Evolutionary conservation across 768 basidiomycete genomes (phyloP), one percentile per base, ranked within the genome.

Genomic region (Holtermanniella nyarrowii): DNA sequence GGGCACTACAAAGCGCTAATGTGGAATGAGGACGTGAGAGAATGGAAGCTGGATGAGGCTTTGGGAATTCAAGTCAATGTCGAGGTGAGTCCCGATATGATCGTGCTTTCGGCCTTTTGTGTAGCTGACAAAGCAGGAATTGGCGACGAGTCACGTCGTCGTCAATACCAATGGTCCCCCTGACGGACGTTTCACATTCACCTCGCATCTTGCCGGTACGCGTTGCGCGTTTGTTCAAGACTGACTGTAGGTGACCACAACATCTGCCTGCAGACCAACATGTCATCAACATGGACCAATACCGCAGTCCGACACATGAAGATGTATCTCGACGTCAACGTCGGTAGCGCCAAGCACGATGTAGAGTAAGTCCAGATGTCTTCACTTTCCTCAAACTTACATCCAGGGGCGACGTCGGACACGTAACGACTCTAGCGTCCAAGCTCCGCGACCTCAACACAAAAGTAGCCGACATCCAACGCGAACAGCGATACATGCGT

Each of bases 401-500:
- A 18, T 22, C 11, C 57, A 68, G 70, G 43, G 55, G 52, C 49
- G 70, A 73, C 60, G 42, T 55, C 0, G 52, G 56, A 13, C 72
- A 73, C 54, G 63, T 73, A 20, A 55, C 68, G 1, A 70, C 70
- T 24, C 61, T 73, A 22, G 61, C 70, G 4, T 59, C 64, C 39
- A 73, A 88, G 72, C 77, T 99, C 50, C 82, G 88, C 23, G 95
- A 97, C 63, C 76, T 99, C 55, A 99, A 97, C 73, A 79, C 82
- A 65, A 93, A 89, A 72, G 77, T 99, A 45, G 87, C 86, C 70
- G 89, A 93, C 62, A 85, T 97, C 50, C 78, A 88, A 43, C 77
- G 89, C 22, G 95, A 97, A 73, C 95, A 99, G 74, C 87, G 91
- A 72, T 99, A 96, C 68, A 93, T 97, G 75, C 79, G 95, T 41